Evolutionary conservation across 352 stramenopile species (phyloP), one percentile per base, ranked within the genome.

Genomic region (Globisporangium viniferum): DNA sequence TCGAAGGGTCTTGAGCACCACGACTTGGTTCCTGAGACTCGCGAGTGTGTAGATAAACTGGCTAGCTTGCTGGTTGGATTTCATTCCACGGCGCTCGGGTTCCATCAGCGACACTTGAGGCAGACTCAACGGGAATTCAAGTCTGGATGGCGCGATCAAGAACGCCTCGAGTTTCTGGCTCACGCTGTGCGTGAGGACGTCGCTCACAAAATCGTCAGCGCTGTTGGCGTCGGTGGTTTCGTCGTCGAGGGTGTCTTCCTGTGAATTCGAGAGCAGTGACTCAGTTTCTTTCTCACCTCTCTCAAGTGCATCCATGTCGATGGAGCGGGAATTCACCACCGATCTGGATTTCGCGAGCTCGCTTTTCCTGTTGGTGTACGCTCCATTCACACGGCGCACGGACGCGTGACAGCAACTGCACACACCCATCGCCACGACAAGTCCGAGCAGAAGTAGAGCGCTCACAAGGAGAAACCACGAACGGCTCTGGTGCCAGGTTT

Each of bases 401-500:
- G 46, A 67, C 15, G 35, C n/a, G 35, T 59, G 62, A 5, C 36
- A 33, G 49, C 62, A 67, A 4, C 31, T 27, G 14, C 22, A 54
- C 14, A 62, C 22, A 6, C 53, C 53, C 22, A 73, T 22, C 3
- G 51, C 24, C 14, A 61, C 53, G 6, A 70, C 65, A 22, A 74
- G 75, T 6, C 73, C 41, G 2, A 27, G 62, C 31, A 81, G 48
- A 27, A 60, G 65, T 29, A 71, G 29, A 0, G 56, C 66, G n/a
- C 72, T 66, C 41, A 77, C 72, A 9, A 75, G 35, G 15, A 81
- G 62, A 31, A 76, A 79, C 59, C 74, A 79, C 0, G 75, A 79
- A 53, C 75, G 75, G 5, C 70, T 73, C 55, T 72, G 41, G n/a
- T 49, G 72, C 55, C 64, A 66, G 4, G 75, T 72, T 35, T 77